Percentiles rank a stretch among this genome's conserved stretches.
These are phyloP conservation scores for Colletotrichum orchidophilum DNA, from an alignment of 2,329 filamentous ascomycete genomes.

Conservation along the genomic window DNA sequence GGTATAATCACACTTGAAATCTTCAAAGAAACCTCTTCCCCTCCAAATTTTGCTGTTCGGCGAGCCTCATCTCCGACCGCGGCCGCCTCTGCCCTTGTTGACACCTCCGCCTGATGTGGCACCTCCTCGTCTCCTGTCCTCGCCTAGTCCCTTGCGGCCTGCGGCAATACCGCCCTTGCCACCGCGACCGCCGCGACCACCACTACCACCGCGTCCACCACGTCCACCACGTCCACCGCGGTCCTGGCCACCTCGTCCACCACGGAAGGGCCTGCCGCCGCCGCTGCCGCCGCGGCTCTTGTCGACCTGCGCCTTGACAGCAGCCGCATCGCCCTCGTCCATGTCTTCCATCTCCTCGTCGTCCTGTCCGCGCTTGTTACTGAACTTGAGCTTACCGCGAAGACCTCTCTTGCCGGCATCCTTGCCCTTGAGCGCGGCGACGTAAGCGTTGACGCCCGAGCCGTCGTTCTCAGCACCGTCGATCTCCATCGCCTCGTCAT, in stretches of 20 bases:
- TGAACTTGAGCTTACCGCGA: constrained; percentile 76
- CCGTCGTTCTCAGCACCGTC: constrained; percentile 63
- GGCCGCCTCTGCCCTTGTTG: constrained; percentile 28
- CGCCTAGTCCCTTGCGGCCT: constrained; percentile 60
- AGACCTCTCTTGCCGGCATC: constrained; percentile 72
- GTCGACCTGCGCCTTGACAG: constrained; percentile 60
- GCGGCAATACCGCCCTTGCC: constrained; percentile 58
- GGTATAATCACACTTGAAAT: constrained; percentile 34
- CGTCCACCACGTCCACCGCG: constrained; percentile 45
- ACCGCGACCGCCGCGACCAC: constrained; percentile 47
- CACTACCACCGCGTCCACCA: constrained; percentile 55
- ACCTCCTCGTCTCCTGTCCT: constrained; percentile 56
- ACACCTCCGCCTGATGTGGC: constrained; percentile 17
- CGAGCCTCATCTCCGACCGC: constrained; percentile 31
- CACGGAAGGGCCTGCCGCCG: constrained; percentile 41
- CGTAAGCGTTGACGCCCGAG: constrained; percentile 73
- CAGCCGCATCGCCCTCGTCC: constrained; percentile 61
- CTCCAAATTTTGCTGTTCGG: background rate
- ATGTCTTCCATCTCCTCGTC: constrained; percentile 63
- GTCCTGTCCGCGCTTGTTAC: constrained; percentile 64
- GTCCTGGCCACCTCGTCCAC: constrained; percentile 40
- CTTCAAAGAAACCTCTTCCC: constrained; percentile 20
- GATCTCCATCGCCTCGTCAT: constrained; percentile 69
- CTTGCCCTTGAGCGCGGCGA: constrained; percentile 74
- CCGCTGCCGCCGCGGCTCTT: constrained; percentile 42